These are phyloP conservation scores for Breviolum minutum DNA, from an alignment of 73 alveolate species.

Conservation along the genomic window DNA sequence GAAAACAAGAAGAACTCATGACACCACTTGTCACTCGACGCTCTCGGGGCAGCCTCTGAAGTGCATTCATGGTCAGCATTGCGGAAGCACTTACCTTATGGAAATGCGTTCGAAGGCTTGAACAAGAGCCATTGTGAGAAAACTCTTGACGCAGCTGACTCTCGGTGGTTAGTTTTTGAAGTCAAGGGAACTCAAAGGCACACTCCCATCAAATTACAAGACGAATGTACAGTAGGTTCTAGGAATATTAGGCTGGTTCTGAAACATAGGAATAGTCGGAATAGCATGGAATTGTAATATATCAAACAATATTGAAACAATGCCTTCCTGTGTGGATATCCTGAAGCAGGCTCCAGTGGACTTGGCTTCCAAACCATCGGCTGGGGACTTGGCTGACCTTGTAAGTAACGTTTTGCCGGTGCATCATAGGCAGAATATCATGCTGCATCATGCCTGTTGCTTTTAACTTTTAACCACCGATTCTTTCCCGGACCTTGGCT, in stretches of 20 bases:
- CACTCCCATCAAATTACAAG: too few relatives aligned
- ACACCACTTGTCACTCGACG: neutral
- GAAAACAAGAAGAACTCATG: neutral
- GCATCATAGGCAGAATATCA: too few relatives aligned
- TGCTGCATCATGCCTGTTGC: too few relatives aligned
- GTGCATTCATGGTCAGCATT: conserved; percentile 23
- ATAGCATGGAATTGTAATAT: neutral
- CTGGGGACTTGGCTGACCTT: neutral
- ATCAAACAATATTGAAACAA: neutral
- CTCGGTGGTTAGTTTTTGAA: too few relatives aligned
- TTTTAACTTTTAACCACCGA: too few relatives aligned
- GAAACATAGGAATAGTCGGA: neutral
- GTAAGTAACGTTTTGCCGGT: neutral
- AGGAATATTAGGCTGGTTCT: too few relatives aligned
- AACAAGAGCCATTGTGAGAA: too few relatives aligned
- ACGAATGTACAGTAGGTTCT: too few relatives aligned
- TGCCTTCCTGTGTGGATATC: neutral
- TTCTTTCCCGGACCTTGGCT: too few relatives aligned
- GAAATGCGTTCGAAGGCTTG: neutral
- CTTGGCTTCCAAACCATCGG: conserved; percentile 17
- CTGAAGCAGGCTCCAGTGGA: neutral
- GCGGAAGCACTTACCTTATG: conserved; percentile 15
- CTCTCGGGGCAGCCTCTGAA: neutral
- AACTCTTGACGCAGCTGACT: too few relatives aligned
- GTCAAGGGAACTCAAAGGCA: too few relatives aligned